Conservation (phyloP, 495 filamentous ascomycete species). For the Rusavskia elegans region DNA sequence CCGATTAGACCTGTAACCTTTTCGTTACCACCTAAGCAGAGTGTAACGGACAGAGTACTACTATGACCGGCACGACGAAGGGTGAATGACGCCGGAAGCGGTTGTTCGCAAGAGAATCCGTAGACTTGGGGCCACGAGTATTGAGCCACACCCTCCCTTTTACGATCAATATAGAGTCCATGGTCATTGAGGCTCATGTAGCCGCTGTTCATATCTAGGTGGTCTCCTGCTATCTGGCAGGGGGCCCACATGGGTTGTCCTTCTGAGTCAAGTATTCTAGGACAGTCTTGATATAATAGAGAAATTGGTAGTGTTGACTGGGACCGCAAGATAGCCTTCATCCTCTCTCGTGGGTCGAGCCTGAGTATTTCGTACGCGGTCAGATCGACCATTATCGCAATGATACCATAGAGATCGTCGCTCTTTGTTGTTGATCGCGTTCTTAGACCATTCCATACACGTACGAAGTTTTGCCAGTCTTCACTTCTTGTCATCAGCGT, state of each 20-base stretch:
- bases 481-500: background rate
- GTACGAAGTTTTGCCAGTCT: background rate
- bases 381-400: background rate
- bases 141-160: background rate
- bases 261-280: background rate
- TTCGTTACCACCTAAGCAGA: no score
- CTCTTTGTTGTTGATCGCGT: background rate
- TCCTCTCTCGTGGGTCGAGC: background rate
- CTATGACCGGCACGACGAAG: background rate
- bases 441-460: background rate
- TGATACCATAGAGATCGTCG: constrained; percentile 1
- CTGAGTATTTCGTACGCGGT: background rate
- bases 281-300: background rate
- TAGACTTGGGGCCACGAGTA: background rate
- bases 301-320: background rate
- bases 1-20: no score
- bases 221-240: background rate
- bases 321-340: background rate
- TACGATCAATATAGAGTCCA: background rate
- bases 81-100: background rate
- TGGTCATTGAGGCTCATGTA: background rate
- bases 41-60: no score
- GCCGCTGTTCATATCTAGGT: background rate
- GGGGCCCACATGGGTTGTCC: background rate
- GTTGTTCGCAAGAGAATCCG: background rate